These are phyloP conservation scores for Gossypium raimondii DNA, from an alignment of 345 rosid genomes.

Conservation along the genomic window DNA sequence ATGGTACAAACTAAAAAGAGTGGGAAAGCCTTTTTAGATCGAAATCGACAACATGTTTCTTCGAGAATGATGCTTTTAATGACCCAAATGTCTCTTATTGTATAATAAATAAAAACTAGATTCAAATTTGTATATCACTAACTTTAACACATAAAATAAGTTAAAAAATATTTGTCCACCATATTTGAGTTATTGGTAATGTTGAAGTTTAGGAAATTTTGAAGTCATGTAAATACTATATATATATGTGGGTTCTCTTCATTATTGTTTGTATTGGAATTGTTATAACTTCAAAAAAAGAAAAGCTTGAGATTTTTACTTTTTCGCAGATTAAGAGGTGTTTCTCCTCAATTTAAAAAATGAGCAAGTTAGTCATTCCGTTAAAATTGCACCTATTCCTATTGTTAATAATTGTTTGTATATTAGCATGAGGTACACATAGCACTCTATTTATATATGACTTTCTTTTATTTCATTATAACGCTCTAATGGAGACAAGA, in stretches of 20 bases:
- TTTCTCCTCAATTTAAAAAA: too few species aligned
- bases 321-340: too few species aligned
- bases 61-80: constrained; percentile 4
- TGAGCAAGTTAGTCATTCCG: rapidly evolving
- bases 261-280: too few species aligned
- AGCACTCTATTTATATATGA: too few species aligned
- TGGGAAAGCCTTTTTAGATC: constrained; percentile 3
- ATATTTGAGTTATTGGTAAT: not conserved
- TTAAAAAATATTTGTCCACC: not conserved
- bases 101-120: not conserved
- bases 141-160: not conserved
- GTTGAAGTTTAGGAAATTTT: too few species aligned
- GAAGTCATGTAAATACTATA: too few species aligned
- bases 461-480: too few species aligned
- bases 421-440: rapidly evolving
- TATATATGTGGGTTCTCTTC: too few species aligned
- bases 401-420: too few species aligned
- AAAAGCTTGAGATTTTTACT: too few species aligned
- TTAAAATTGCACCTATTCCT: rapidly evolving
- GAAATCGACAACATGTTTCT: not conserved
- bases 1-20: not conserved
- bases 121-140: not conserved
- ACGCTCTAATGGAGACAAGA: too few species aligned
- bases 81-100: not conserved
- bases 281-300: too few species aligned